Evolutionary conservation across 257 asterid genomes (phyloP).

Genomic region (Solanum boliviense): DNA sequence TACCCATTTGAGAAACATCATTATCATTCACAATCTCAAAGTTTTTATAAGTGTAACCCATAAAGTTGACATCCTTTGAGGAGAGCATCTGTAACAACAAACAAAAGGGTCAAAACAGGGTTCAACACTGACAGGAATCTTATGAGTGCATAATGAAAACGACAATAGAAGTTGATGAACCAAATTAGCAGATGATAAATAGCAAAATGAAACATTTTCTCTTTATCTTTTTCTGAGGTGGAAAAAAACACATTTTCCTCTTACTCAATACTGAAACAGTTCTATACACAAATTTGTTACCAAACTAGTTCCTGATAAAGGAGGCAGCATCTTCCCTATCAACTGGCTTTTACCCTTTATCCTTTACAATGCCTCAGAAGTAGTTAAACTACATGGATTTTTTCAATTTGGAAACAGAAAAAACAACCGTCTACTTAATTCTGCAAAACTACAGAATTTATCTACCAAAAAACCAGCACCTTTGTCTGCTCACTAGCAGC

Average conservation of each 20-base stretch:
- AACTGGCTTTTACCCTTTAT: background rate
- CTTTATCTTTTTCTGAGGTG: background rate
- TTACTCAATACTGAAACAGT: background rate
- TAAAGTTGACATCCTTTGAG: slow-evolving; percentile 90
- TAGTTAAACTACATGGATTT: background rate
- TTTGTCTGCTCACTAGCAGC: background rate
- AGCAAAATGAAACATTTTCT: background rate
- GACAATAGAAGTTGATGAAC: background rate
- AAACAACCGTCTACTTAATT: background rate
- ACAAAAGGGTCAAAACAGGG: background rate
- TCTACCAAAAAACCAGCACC: background rate
- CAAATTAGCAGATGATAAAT: background rate
- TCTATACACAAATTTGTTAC: background rate
- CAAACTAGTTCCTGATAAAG: background rate
- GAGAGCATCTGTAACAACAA: slow-evolving; percentile 72
- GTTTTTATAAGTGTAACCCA: slow-evolving; percentile 97
- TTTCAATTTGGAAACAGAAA: background rate
- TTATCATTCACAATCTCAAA: slow-evolving; percentile 89
- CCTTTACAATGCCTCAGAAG: background rate
- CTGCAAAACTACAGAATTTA: background rate
- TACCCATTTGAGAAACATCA: slow-evolving; percentile 82
- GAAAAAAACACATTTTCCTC: background rate
- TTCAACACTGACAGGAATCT: background rate
- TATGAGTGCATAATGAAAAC: background rate
- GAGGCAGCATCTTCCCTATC: background rate